A percentile compares a stretch with the other conserved stretches of the same genome.
Evolutionary conservation across 345 rosid species (phyloP).

Genomic region (Populus alba): DNA sequence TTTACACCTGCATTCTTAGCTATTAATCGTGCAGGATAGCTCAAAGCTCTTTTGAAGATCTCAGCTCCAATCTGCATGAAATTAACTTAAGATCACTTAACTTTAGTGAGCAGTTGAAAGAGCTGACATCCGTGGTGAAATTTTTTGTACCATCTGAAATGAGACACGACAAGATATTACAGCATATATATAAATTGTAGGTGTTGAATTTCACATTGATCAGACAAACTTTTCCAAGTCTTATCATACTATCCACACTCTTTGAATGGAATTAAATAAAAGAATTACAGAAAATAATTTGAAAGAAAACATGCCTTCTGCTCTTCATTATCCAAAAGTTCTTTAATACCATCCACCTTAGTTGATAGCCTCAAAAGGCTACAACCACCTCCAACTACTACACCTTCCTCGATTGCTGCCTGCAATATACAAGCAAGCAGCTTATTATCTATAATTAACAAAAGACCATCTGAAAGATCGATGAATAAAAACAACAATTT

Average conservation of each 20-base stretch:
- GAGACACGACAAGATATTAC: background rate
- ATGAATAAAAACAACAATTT: constrained; percentile 6
- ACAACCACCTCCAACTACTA: constrained; percentile 93
- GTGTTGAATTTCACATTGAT: background rate
- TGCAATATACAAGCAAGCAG: constrained; percentile 33
- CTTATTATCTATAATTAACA: constrained; percentile 1
- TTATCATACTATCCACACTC: background rate
- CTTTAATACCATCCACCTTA: constrained; percentile 67
- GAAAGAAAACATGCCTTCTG: constrained; percentile 52
- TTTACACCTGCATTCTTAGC: constrained; percentile 86
- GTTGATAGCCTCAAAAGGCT: constrained; percentile 68
- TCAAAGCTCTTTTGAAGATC: constrained; percentile 76
- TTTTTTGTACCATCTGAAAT: background rate
- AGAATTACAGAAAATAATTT: background rate
- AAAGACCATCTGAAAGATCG: background rate
- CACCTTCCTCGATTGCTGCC: constrained; percentile 96
- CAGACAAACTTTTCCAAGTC: background rate
- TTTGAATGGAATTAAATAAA: background rate
- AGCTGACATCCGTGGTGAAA: background rate
- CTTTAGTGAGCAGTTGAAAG: background rate
- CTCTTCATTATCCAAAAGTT: constrained; percentile 63
- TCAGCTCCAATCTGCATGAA: constrained; percentile 77
- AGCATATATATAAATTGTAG: background rate
- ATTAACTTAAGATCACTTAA: background rate
- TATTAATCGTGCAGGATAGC: constrained; percentile 69